phyloP scores from a whole-genome alignment of 768 basidiomycete genomes.

The Flagelloscypha sp. region DNA sequence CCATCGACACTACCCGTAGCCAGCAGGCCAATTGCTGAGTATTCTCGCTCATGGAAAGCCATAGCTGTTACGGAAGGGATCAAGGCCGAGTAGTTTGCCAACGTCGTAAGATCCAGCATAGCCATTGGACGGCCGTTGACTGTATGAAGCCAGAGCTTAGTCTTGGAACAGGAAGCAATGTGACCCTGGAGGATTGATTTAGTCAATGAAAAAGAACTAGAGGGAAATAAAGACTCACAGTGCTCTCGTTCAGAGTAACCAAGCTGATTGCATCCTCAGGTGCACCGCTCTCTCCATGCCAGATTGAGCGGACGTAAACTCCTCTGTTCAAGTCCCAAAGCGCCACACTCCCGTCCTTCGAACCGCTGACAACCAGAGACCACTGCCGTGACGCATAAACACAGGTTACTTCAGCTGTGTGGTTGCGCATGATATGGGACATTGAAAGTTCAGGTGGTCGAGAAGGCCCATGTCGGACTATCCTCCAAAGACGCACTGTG shows the following conservation, averaged over 20 bases:
- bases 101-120: slow-evolving; percentile 48
- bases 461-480: slow-evolving; percentile 31
- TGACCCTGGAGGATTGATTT: slow-evolving; percentile 54
- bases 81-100: slow-evolving; percentile 33
- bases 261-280: slow-evolving; percentile 45
- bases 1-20: slow-evolving; percentile 75
- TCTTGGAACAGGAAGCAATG: slow-evolving; percentile 73
- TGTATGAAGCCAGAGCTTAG: slow-evolving; percentile 71
- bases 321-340: slow-evolving; percentile 88
- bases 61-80: slow-evolving; percentile 62
- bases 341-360: slow-evolving; percentile 77
- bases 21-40: slow-evolving; percentile 67
- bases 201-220: slow-evolving; percentile 3
- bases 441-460: slow-evolving; percentile 28
- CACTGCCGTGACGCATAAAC: slow-evolving; percentile 72
- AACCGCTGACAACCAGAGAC: slow-evolving; percentile 79
- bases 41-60: slow-evolving; percentile 87
- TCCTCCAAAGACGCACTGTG: slow-evolving; percentile 77
- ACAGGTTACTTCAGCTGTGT: slow-evolving; percentile 58
- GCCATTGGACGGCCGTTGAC: slow-evolving; percentile 80
- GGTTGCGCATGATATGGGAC: slow-evolving; percentile 75
- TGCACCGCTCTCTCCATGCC: slow-evolving; percentile 42
- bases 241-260: slow-evolving; percentile 79
- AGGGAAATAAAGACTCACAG: slow-evolving; percentile 39
- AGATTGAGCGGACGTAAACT: slow-evolving; percentile 71